A percentile compares a stretch with the other conserved stretches of the same genome.
phyloP scores from a whole-genome alignment of 1,284 basidiomycete genomes.

The Ceratobasidium sp. region DNA sequence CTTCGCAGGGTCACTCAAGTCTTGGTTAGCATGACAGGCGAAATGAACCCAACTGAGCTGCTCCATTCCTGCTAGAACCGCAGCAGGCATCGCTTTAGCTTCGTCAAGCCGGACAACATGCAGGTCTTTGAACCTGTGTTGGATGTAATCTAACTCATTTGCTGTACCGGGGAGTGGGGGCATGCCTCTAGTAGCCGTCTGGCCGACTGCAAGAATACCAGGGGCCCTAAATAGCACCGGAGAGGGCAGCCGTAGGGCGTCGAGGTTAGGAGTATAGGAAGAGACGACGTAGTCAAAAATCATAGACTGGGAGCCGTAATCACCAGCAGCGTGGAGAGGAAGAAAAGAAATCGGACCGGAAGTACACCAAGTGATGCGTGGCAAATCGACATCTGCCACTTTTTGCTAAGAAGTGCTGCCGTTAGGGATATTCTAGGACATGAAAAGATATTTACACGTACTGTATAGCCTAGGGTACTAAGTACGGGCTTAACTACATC shows the following conservation, averaged over 20 bases:
- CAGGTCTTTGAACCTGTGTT: too few relatives aligned
- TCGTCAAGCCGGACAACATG: neutral
- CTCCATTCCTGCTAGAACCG: slow-evolving; percentile 13
- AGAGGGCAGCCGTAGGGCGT: slow-evolving; percentile 51
- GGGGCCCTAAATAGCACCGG: too few relatives aligned
- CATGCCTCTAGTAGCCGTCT: neutral
- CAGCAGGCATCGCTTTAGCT: neutral
- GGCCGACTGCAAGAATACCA: neutral
- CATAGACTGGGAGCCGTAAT: slow-evolving; percentile 47
- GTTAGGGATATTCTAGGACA: too few relatives aligned
- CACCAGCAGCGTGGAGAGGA: slow-evolving; percentile 61
- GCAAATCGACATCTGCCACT: slow-evolving; percentile 46
- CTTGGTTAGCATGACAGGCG: slow-evolving; percentile 28
- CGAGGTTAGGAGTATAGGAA: slow-evolving; percentile 60
- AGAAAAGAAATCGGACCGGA: slow-evolving; percentile 56
- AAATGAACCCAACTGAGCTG: slow-evolving; percentile 22
- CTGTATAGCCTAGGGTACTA: neutral
- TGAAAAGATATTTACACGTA: too few relatives aligned
- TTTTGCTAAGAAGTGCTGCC: slow-evolving; percentile 10
- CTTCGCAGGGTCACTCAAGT: neutral
- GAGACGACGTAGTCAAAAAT: slow-evolving; percentile 56
- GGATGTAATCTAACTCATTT: neutral
- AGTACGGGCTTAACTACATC: slow-evolving; percentile 19
- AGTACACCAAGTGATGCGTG: slow-evolving; percentile 65
- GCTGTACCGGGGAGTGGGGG: neutral